Base-by-base conservation (phyloP, 495 filamentous ascomycete genomes). In the Lepraria neglecta region DNA sequence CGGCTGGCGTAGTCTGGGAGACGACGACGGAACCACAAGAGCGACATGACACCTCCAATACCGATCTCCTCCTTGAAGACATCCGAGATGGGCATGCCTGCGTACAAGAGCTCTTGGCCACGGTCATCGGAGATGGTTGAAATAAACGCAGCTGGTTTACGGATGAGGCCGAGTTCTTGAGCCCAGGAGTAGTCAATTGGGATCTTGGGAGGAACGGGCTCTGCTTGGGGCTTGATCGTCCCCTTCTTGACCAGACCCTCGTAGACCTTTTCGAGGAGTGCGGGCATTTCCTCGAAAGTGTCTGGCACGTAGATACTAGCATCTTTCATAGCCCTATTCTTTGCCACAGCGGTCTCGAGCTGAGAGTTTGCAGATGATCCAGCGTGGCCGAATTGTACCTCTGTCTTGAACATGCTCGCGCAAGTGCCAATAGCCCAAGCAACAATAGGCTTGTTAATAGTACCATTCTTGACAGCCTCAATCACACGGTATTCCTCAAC, bases 141-240 rank as follows among this genome's bases (percentile, higher is more conserved):
- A 77, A 98, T 98, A 80, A 98, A 98, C 68, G 94, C 95, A 74
- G 94, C 94, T 67, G 94, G 94, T 84, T 98, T 98, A 77, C 94
- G 95, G 81, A 98, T 90, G 68, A 98, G 92, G 73, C 94, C 94
- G 62, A 98, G 88, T 77, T 98, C 94, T 80, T 97, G 95, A 28
- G 94, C 94, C 94, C 94, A 98, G 24, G 91, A 91, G 86, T 98
- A 98, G 78, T 98, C 94, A 69, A 98, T 97, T 70, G 94, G 94
- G 73, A 98, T 98, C 90, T 98, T 98, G 72, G 94, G 94, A 27
- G 91, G 88, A 61, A 87, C 82, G 52, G 95, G 94, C 82, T 98
- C 94, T 52, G 89, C 78, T 68, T 87, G 80, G 61, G 92, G 91
- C 73, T 83, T 82, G 73, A 98, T 90, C 65, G 81, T 84, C 73